Conservation (phyloP, 2,329 filamentous ascomycete species). For the Ascochyta rabiei region DNA sequence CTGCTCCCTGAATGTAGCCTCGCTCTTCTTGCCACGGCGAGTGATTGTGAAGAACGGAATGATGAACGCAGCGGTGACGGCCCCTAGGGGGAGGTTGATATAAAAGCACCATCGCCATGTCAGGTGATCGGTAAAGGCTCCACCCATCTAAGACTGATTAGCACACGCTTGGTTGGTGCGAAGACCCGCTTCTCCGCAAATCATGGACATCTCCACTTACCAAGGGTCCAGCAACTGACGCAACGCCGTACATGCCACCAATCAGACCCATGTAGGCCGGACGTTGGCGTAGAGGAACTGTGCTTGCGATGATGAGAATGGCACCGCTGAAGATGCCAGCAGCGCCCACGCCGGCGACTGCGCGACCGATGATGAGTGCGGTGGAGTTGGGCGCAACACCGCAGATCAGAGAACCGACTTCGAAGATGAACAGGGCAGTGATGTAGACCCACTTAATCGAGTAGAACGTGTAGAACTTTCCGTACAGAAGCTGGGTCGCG, state of each 20-base stretch:
- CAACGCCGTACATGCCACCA: constrained; percentile 58
- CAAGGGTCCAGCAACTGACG: constrained; percentile 56
- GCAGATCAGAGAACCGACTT: constrained; percentile 59
- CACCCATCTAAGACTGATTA: constrained; percentile 48
- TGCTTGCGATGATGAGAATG: constrained; percentile 54
- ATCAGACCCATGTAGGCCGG: constrained; percentile 58
- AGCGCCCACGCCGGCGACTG: constrained; percentile 57
- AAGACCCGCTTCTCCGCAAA: constrained; percentile 10
- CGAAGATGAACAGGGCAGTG: constrained; percentile 55
- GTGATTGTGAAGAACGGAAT: constrained; percentile 48
- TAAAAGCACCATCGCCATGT: constrained; percentile 56
- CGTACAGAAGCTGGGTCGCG: constrained; percentile 48
- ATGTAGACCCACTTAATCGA: constrained; percentile 56
- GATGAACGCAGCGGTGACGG: constrained; percentile 50
- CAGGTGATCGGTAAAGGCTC: constrained; percentile 53
- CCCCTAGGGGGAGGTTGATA: constrained; percentile 59
- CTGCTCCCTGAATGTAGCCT: constrained; percentile 46
- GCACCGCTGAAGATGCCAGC: constrained; percentile 59
- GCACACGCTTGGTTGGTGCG: constrained; percentile 20
- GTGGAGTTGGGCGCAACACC: constrained; percentile 57
- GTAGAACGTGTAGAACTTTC: constrained; percentile 56
- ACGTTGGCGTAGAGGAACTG: constrained; percentile 53
- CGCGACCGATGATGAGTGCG: constrained; percentile 59
- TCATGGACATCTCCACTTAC: constrained; percentile 26
- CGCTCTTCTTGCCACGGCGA: constrained; percentile 41